Conservation (phyloP, 805 yeast genomes). For the Wickerhamiella kazuoi region DNA sequence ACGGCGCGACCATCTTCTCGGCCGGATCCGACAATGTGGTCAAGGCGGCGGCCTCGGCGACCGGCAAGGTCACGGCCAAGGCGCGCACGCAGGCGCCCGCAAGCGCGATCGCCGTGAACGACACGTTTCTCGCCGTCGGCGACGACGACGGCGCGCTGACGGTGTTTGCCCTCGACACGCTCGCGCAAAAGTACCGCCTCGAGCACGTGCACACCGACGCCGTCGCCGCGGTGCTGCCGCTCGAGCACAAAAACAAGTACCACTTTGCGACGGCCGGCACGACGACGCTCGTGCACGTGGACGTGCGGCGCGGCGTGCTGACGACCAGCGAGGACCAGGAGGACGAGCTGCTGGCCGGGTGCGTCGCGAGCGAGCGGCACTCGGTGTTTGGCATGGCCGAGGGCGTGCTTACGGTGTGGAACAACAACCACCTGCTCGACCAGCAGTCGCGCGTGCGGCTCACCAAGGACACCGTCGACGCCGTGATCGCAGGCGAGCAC, state of each 20-base stretch:
- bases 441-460: slow-evolving; percentile 64
- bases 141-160: slow-evolving; percentile 52
- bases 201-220: slow-evolving; percentile 45
- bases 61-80: slow-evolving; percentile 62
- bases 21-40: slow-evolving; percentile 67
- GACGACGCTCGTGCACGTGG: slow-evolving; percentile 62
- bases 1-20: slow-evolving; percentile 46
- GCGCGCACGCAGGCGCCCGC: slow-evolving; percentile 18
- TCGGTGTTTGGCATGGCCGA: slow-evolving; percentile 78
- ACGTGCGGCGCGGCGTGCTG: slow-evolving; percentile 52
- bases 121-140: slow-evolving; percentile 25
- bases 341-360: slow-evolving; percentile 70
- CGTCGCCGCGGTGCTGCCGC: slow-evolving; percentile 52
- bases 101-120: slow-evolving; percentile 17
- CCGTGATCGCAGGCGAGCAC: slow-evolving; percentile 34
- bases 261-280: slow-evolving; percentile 69
- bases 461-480: slow-evolving; percentile 48
- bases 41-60: slow-evolving; percentile 50
- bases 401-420: slow-evolving; percentile 83
- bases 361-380: slow-evolving; percentile 43
- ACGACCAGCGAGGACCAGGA: slow-evolving; percentile 74
- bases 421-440: slow-evolving; percentile 38
- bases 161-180: slow-evolving; percentile 39
- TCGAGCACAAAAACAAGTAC: slow-evolving; percentile 55
- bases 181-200: slow-evolving; percentile 34